Evolutionary conservation across 345 rosid genomes (phyloP).

Genomic region (Syzygium jambos): DNA sequence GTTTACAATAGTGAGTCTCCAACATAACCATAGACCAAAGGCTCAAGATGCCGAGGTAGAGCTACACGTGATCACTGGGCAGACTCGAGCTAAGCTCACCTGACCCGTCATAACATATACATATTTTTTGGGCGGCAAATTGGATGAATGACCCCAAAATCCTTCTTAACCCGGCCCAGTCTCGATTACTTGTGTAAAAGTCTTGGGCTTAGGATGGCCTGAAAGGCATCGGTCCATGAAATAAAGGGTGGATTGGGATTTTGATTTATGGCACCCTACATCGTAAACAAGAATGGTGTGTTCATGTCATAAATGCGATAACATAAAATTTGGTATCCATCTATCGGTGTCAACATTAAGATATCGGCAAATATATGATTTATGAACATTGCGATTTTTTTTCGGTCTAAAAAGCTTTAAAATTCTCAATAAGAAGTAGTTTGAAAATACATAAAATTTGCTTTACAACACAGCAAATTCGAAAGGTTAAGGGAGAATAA

Average conservation of each 20-base stretch:
- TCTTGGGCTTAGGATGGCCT: neutral
- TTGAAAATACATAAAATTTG: no score
- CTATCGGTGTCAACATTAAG: neutral
- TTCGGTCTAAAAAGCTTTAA: no score
- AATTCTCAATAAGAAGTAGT: no score
- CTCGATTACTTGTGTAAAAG: neutral
- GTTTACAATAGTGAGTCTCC: neutral
- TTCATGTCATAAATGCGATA: neutral
- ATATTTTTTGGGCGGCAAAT: neutral
- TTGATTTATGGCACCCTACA: neutral
- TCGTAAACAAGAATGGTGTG: neutral
- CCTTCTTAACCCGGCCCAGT: neutral
- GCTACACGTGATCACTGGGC: neutral
- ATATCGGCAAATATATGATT: neutral
- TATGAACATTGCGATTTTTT: neutral
- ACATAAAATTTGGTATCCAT: neutral
- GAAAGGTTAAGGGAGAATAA: no score
- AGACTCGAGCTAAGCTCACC: neutral
- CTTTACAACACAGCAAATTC: no score
- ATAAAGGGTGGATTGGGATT: no score
- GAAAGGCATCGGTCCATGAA: neutral
- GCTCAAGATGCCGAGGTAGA: neutral
- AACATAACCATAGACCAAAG: neutral
- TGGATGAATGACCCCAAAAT: neutral
- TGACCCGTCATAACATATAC: neutral